Evolutionary conservation across 129 eudicot genomes (phyloP), one percentile per base, ranked within the genome.

Genomic region (Mikania micrantha): DNA sequence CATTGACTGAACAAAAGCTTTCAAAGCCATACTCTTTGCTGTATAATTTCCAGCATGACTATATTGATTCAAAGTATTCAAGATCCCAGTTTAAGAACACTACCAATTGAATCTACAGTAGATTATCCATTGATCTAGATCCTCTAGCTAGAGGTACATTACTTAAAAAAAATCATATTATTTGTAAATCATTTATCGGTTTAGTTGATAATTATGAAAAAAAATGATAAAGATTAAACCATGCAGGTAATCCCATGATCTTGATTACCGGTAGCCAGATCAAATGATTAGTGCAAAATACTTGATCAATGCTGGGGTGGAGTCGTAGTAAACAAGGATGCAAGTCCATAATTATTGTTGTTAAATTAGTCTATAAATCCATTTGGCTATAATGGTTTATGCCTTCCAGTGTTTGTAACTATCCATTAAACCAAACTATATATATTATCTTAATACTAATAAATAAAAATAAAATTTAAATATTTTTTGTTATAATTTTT

Each of bases 11-110:
- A 47, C 44, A 60, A 47, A 75, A 75, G 64, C 17, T 67, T 44
- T 56, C 69, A 24, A 75, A 75, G 69, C 79, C 79, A 10, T 75
- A 67, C 44, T 75, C 79, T 24, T 60, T 67, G 68, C 25, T 75
- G 11, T 75, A 75, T 40, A 67, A 8, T 21, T 66, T 69, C 50
- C 60, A 67, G 9, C 52, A 75, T 7, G 44, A 47, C 53, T 54
- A 53, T 56, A 31, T 41, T 65, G 50, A 31, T 49, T 56, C 69
- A 24, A 75, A 75, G 67, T 40, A 32, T 60, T 60, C n/a, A 72
- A 72, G 11, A 5, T 60, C 64, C 70, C 28, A 25, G 11, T 49
- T 72, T 34, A 59, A 59, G 34, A 59, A 36, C 35, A 38, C 9
- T 58, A 27, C 40, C 21, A 27, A 9, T 20, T 49, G 20, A 49